These are phyloP conservation scores for Phalaenopsis aphrodite DNA, from an alignment of 106 monocot genomes.

Conservation along the genomic window DNA sequence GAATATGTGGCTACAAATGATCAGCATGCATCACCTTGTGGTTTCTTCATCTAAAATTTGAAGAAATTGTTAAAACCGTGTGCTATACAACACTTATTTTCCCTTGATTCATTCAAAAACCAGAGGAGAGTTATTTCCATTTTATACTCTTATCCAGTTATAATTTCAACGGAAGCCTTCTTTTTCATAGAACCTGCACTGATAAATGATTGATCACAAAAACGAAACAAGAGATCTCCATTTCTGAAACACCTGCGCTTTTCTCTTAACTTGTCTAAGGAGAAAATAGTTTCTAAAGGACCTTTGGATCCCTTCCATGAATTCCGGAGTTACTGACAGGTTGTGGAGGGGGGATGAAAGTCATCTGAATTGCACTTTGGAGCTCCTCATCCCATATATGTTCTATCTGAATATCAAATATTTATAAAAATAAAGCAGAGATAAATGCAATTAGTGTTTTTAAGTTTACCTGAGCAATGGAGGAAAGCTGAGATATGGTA, in stretches of 20 bases:
- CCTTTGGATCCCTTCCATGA: not conserved
- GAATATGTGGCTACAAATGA: not conserved
- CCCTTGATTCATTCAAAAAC: conserved; percentile 1
- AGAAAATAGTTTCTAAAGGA: not conserved
- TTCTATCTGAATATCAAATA: conserved; percentile 16
- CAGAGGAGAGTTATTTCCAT: not conserved
- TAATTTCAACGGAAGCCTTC: not conserved
- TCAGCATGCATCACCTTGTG: not conserved
- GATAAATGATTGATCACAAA: not conserved
- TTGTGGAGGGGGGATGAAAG: conserved; percentile 9
- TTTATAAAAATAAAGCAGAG: not conserved
- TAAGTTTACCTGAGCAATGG: conserved; percentile 27
- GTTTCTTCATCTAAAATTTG: conserved; percentile 8
- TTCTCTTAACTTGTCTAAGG: not conserved
- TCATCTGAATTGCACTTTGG: conserved; percentile 56
- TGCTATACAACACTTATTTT: conserved; percentile 1
- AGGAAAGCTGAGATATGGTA: conserved; percentile 14
- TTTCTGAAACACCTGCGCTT: not conserved
- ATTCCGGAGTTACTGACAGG: not conserved
- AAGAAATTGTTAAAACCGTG: not conserved
- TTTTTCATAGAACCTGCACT: not conserved
- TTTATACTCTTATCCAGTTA: not conserved
- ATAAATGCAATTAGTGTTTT: not conserved
- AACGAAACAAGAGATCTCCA: not conserved
- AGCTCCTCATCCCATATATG: conserved; percentile 52